These are phyloP conservation scores for Hibiscus mutabilis DNA, from an alignment of 345 rosid species.

Conservation along the genomic window DNA sequence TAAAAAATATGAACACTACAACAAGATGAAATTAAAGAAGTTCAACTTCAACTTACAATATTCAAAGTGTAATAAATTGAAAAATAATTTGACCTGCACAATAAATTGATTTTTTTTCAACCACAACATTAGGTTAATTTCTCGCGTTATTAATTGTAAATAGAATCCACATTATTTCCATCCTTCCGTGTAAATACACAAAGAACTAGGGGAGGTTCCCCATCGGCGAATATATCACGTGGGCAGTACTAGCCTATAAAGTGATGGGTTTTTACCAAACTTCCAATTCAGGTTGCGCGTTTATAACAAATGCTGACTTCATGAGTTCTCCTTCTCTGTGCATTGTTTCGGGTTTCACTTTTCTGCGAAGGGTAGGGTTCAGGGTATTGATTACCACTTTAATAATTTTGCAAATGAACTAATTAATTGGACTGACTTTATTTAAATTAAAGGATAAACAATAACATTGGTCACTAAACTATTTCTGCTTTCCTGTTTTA, in stretches of 20 bases:
- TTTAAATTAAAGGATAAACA: background rate
- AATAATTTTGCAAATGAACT: no score
- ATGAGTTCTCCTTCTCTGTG: background rate
- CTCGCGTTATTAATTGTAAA: no score
- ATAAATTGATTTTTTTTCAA: no score
- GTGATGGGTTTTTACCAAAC: background rate
- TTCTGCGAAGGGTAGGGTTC: constrained; percentile 2
- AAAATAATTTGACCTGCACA: no score
- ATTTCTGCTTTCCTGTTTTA: no score
- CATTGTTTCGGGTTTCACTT: background rate
- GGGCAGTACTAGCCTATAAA: background rate
- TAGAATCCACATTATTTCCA: no score
- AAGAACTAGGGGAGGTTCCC: background rate
- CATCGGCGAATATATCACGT: constrained; percentile 7
- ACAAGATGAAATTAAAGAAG: no score
- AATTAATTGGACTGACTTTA: background rate
- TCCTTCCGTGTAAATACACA: background rate
- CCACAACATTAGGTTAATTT: no score
- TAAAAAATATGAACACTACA: no score
- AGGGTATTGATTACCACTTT: background rate
- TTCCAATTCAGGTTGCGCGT: constrained; percentile 13
- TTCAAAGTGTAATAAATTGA: no score
- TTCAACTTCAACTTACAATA: no score
- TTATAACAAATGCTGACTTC: background rate
- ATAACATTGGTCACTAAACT: no score